phyloP scores from a whole-genome alignment of 1,139 yeast species.

The Taiozyma sp. region DNA sequence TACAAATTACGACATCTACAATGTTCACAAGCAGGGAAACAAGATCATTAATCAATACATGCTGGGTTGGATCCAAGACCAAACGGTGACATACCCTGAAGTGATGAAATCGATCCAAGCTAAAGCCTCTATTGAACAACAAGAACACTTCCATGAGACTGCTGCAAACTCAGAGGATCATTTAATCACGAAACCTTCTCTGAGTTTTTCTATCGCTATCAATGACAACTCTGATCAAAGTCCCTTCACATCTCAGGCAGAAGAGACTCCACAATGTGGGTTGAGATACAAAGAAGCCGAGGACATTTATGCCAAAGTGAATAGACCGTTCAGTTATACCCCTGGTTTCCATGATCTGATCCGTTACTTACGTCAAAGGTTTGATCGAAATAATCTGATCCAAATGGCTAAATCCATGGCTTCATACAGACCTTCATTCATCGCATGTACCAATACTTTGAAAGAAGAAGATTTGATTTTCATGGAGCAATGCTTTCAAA shows the following conservation, averaged over 20 bases:
- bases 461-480: slow-evolving; percentile 89
- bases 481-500: slow-evolving; percentile 93
- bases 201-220: slow-evolving; percentile 50
- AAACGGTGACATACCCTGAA: slow-evolving; percentile 45
- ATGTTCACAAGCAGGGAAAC: slow-evolving; percentile 22
- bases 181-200: slow-evolving; percentile 33
- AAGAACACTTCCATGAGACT: neutral
- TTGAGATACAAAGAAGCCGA: slow-evolving; percentile 59
- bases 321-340: slow-evolving; percentile 78
- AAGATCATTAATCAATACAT: slow-evolving; percentile 51
- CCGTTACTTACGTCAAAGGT: slow-evolving; percentile 65
- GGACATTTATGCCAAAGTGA: slow-evolving; percentile 72
- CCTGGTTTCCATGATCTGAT: slow-evolving; percentile 85
- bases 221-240: slow-evolving; percentile 18
- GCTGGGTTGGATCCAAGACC: slow-evolving; percentile 37
- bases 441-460: slow-evolving; percentile 84
- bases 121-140: slow-evolving; percentile 33
- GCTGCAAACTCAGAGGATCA: neutral
- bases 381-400: slow-evolving; percentile 64
- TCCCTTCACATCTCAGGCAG: slow-evolving; percentile 3
- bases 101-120: slow-evolving; percentile 44
- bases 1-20: slow-evolving; percentile 18
- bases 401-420: slow-evolving; percentile 89
- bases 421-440: slow-evolving; percentile 82
- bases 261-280: slow-evolving; percentile 15